A percentile compares a stretch with the other conserved stretches of the same genome.
These are phyloP conservation scores for Clarireedia monteithiana DNA, from an alignment of 2,329 filamentous ascomycete species.

Conservation along the genomic window DNA sequence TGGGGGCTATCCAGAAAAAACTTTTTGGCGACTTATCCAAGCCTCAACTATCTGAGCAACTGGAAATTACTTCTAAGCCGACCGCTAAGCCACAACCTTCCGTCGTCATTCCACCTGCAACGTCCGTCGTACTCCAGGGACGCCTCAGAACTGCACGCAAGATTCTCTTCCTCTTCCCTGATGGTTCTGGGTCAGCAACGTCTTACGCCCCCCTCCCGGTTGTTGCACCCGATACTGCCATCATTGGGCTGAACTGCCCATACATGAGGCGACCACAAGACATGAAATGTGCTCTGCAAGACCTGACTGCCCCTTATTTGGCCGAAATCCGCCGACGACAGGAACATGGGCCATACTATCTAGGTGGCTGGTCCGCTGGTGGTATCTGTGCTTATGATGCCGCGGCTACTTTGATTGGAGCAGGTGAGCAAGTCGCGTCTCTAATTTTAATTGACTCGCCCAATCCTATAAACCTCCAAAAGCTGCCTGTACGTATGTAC, in stretches of 20 bases:
- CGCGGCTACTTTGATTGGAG: constrained; percentile 33
- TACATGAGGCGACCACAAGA: constrained; percentile 61
- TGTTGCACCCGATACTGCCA: constrained; percentile 38
- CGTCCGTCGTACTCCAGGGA: constrained; percentile 35
- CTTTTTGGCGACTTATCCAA: background rate
- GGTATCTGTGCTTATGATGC: constrained; percentile 66
- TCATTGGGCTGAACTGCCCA: constrained; percentile 60
- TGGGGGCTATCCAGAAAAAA: background rate
- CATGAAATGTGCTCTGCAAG: constrained; percentile 56
- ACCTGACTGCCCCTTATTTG: constrained; percentile 55
- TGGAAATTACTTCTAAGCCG: background rate
- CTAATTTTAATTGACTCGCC: constrained; percentile 24
- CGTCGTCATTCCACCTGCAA: background rate
- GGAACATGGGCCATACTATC: constrained; percentile 44
- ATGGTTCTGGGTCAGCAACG: constrained; percentile 37
- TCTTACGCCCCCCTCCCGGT: constrained; percentile 25
- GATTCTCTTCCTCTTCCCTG: constrained; percentile 38
- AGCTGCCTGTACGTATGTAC: background rate
- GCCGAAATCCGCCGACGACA: constrained; percentile 63
- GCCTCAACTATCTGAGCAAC: background rate
- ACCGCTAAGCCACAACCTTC: background rate
- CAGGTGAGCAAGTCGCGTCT: constrained; percentile 13
- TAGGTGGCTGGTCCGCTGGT: constrained; percentile 63
- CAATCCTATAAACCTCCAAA: background rate
- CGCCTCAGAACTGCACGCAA: constrained; percentile 38